phyloP scores from a whole-genome alignment of 1,139 yeast species.

The Yamadazyma buinensis region DNA sequence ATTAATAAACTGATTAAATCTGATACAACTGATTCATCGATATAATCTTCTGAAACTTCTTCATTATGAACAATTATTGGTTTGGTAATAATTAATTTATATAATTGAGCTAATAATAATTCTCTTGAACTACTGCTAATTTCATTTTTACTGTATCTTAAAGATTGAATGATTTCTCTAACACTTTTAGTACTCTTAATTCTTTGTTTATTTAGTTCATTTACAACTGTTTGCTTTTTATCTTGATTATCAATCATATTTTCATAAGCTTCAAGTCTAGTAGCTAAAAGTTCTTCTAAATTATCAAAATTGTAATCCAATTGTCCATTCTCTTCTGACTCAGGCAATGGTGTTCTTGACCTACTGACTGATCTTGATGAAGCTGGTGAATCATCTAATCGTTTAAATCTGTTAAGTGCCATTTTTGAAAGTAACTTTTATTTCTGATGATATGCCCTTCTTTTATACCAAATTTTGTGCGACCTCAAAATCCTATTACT shows the following conservation, averaged over 20 bases:
- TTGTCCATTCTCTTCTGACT: conserved; percentile 42
- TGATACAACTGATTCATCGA: conserved; percentile 35
- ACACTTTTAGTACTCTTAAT: conserved; percentile 38
- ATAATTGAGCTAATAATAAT: conserved; percentile 48
- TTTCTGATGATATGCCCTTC: too few species aligned
- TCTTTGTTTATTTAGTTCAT: conserved; percentile 29
- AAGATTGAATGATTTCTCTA: conserved; percentile 37
- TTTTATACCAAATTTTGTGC: not conserved
- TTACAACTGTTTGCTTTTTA: conserved; percentile 29
- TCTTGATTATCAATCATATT: conserved; percentile 15
- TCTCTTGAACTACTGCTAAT: conserved; percentile 50
- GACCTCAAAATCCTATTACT: not conserved
- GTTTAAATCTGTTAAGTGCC: conserved; percentile 3
- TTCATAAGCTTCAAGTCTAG: conserved; percentile 34
- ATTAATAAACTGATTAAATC: conserved; percentile 31
- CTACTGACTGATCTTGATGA: conserved; percentile 37
- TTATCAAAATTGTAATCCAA: conserved; percentile 37
- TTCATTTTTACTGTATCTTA: conserved; percentile 38
- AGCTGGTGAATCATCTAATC: conserved; percentile 5
- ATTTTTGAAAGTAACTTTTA: not conserved
- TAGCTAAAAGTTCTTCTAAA: conserved; percentile 38
- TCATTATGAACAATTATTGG: conserved; percentile 38
- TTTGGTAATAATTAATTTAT: conserved; percentile 42
- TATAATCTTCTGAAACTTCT: conserved; percentile 23
- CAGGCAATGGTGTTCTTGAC: conserved; percentile 42